Conservation (phyloP, 2,329 filamentous ascomycete genomes). For the Diaporthe citrichinensis region DNA sequence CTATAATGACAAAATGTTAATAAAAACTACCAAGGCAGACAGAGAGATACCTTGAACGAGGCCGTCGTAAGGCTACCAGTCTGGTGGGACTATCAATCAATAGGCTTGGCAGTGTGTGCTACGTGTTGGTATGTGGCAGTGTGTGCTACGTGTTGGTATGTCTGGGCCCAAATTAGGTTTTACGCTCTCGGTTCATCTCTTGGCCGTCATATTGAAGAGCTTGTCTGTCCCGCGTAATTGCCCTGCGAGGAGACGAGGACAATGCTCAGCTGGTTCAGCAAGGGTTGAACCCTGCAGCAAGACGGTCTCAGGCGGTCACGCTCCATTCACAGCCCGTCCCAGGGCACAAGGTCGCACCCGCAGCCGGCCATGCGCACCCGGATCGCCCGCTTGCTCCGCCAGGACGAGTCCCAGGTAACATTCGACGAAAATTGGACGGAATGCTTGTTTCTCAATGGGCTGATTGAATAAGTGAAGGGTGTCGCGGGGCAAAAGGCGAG, state of each 20-base stretch:
- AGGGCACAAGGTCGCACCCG: not conserved
- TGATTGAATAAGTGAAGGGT: not conserved
- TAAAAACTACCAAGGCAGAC: not conserved
- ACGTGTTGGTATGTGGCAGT: not conserved
- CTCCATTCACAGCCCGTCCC: slow-evolving; percentile 12
- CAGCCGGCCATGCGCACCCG: slow-evolving; percentile 2
- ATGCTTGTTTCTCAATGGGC: not conserved
- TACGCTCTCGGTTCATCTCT: not conserved
- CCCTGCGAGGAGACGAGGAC: not conserved
- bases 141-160: not conserved
- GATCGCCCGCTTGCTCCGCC: not conserved
- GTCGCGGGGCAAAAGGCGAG: not conserved
- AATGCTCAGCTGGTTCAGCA: not conserved
- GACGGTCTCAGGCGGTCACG: not conserved
- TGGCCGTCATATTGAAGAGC: not conserved
- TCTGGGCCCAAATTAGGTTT: not conserved
- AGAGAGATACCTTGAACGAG: not conserved
- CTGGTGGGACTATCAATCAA: not conserved
- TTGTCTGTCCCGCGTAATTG: not conserved
- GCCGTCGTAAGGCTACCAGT: not conserved
- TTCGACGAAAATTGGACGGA: not conserved
- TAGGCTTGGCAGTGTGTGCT: not conserved
- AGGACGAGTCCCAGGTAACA: not conserved
- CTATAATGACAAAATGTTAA: no score
- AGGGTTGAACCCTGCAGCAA: not conserved